These are phyloP conservation scores for Candida sp. DNA, from an alignment of 1,139 yeast genomes.

Conservation along the genomic window DNA sequence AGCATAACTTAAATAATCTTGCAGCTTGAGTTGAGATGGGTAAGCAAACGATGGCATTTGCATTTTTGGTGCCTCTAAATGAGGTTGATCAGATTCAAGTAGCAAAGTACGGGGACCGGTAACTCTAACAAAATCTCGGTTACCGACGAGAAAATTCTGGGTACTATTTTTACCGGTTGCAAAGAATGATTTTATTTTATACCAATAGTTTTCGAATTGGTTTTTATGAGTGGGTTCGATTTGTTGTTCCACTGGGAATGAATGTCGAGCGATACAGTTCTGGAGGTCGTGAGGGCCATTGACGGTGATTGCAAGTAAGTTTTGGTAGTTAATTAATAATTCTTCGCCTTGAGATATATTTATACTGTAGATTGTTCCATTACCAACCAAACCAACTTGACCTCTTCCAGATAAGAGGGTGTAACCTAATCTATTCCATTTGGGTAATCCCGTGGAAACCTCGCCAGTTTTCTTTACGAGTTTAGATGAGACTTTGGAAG, in stretches of 20 bases:
- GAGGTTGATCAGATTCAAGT: constrained; percentile 31
- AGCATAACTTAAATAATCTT: constrained; percentile 47
- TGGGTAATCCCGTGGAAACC: constrained; percentile 33
- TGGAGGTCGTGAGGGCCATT: constrained; percentile 47
- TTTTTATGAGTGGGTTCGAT: neutral
- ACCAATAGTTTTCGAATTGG: neutral
- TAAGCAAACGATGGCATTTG: constrained; percentile 2
- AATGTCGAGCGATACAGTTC: constrained; percentile 30
- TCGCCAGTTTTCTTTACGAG: constrained; percentile 23
- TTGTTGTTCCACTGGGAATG: constrained; percentile 13
- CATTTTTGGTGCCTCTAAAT: neutral
- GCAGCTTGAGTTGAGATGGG: constrained; percentile 11
- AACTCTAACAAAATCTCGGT: constrained; percentile 41
- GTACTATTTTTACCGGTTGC: constrained; percentile 4
- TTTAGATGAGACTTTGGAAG: constrained; percentile 33
- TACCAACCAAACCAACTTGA: constrained; percentile 51
- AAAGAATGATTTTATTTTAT: neutral
- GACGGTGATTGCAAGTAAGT: constrained; percentile 50
- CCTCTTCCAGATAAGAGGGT: constrained; percentile 57
- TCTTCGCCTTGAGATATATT: constrained; percentile 45
- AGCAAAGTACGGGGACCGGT: constrained; percentile 56
- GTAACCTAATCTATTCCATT: constrained; percentile 36
- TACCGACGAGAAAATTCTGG: constrained; percentile 24
- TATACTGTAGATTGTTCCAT: constrained; percentile 53
- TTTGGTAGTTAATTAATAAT: constrained; percentile 42